phyloP scores from a whole-genome alignment of 2,329 filamentous ascomycete genomes.

The Stagonosporopsis chrysanthemi region DNA sequence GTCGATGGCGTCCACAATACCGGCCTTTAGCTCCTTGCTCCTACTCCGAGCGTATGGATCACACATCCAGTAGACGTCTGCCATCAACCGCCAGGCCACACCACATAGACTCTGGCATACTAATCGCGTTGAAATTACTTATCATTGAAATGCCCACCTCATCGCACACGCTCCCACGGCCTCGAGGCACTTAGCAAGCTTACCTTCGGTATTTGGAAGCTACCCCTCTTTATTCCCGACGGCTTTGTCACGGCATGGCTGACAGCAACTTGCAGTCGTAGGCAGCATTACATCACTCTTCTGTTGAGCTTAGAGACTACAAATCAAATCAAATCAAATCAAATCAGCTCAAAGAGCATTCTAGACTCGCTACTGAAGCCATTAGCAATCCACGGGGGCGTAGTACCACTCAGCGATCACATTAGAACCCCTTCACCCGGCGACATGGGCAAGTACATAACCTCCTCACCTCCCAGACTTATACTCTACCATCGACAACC shows the following conservation, averaged over 20 bases:
- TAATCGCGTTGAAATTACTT: neutral
- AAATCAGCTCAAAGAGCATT: neutral
- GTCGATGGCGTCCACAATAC: neutral
- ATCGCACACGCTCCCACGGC: neutral
- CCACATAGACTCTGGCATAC: neutral
- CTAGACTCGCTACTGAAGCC: conserved; percentile 1
- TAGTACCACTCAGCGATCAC: neutral
- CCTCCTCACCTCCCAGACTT: neutral
- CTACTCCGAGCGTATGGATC: neutral
- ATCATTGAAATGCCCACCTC: neutral
- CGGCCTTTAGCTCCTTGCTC: too few species aligned
- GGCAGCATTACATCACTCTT: conserved; percentile 3
- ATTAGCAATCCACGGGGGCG: neutral
- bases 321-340: neutral
- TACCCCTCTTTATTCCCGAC: conserved; percentile 17
- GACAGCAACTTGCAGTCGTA: neutral
- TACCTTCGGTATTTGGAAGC: conserved; percentile 12
- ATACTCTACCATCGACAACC: neutral
- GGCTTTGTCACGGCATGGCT: conserved; percentile 11
- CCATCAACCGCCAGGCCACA: neutral
- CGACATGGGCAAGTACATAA: conserved; percentile 15
- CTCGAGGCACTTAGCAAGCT: neutral
- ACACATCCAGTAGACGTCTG: neutral
- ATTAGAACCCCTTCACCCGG: conserved; percentile 4
- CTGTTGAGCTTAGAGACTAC: neutral